These are phyloP conservation scores for Gonapodya prolifera DNA, from an alignment of 192 early-diverging fungal species.

Conservation along the genomic window DNA sequence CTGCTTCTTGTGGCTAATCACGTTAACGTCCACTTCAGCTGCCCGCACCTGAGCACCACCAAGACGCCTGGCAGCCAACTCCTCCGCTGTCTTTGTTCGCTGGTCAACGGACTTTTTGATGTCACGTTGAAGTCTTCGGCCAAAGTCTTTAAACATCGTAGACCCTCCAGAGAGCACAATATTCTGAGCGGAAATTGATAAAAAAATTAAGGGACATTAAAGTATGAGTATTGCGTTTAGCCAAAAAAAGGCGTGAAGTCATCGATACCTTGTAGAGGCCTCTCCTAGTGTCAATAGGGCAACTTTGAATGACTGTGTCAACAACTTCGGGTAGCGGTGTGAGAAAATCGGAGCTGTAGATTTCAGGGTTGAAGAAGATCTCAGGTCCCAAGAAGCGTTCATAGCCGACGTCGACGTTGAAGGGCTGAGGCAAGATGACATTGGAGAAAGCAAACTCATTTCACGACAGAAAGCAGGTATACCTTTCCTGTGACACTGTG, in stretches of 20 bases:
- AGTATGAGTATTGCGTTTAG: neutral
- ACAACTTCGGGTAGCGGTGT: constrained; percentile 93
- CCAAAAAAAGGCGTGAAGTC: neutral
- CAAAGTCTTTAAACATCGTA: constrained; percentile 98
- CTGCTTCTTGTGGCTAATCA: constrained; percentile 96
- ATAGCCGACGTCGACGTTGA: constrained; percentile 91
- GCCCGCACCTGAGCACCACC: constrained; percentile 40
- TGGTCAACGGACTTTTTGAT: constrained; percentile 75
- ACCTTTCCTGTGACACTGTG: constrained; percentile 80
- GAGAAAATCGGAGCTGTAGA: constrained; percentile 89
- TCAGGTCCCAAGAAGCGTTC: constrained; percentile 99
- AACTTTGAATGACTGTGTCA: constrained; percentile 89
- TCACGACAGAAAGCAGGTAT: constrained; percentile 5
- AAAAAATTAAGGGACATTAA: neutral
- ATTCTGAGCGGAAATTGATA: constrained; percentile 41
- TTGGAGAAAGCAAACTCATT: neutral
- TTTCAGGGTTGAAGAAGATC: constrained; percentile 99
- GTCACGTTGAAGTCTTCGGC: constrained; percentile 84
- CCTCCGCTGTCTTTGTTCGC: constrained; percentile 60
- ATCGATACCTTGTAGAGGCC: constrained; percentile 77
- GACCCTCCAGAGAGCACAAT: constrained; percentile 98
- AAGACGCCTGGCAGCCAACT: constrained; percentile 51
- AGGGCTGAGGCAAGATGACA: constrained; percentile 39
- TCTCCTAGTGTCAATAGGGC: constrained; percentile 92
- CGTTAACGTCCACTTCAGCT: constrained; percentile 87